phyloP scores from a whole-genome alignment of 192 early-diverging fungal genomes.

The Coemansia sp. region DNA sequence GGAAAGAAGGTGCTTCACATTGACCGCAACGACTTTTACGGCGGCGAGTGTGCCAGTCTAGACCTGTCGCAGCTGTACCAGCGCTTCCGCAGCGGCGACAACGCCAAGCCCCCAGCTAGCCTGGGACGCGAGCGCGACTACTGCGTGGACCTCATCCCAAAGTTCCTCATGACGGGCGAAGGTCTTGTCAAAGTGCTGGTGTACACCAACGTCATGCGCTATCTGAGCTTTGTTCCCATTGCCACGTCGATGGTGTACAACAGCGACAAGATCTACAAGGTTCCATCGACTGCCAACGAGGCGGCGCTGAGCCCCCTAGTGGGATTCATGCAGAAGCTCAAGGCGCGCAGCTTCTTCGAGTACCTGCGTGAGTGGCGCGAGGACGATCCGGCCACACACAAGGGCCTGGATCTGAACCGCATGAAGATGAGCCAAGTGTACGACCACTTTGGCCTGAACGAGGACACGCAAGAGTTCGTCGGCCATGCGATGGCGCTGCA shows the following conservation, averaged over 20 bases:
- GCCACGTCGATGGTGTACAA: conserved; percentile 91
- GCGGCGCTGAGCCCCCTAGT: conserved; percentile 83
- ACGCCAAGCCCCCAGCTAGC: conserved; percentile 47
- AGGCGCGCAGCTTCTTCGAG: conserved; percentile 94
- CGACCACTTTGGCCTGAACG: conserved; percentile 87
- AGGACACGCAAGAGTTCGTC: conserved; percentile 96
- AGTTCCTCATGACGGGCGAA: conserved; percentile 99
- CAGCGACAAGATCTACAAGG: conserved; percentile 91
- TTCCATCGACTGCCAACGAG: conserved; percentile 89
- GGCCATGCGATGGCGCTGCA: conserved; percentile 98
- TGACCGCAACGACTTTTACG: conserved; percentile 97
- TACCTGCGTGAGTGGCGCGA: conserved; percentile 91
- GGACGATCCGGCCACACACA: conserved; percentile 79
- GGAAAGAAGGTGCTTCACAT: conserved; percentile 93
- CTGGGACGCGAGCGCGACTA: conserved; percentile 86
- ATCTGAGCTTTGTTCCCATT: conserved; percentile 97
- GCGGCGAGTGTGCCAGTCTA: conserved; percentile 92
- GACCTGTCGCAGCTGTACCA: conserved; percentile 92
- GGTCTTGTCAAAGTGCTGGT: conserved; percentile 96
- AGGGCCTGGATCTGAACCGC: conserved; percentile 78
- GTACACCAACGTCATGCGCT: conserved; percentile 97
- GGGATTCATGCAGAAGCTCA: conserved; percentile 93
- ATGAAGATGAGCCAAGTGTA: conserved; percentile 85
- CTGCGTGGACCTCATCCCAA: conserved; percentile 98
- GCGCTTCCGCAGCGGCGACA: conserved; percentile 63